Evolutionary conservation across 2,329 filamentous ascomycete genomes (phyloP), one percentile per base, ranked within the genome.

Genomic region (Colletotrichum tropicicola): DNA sequence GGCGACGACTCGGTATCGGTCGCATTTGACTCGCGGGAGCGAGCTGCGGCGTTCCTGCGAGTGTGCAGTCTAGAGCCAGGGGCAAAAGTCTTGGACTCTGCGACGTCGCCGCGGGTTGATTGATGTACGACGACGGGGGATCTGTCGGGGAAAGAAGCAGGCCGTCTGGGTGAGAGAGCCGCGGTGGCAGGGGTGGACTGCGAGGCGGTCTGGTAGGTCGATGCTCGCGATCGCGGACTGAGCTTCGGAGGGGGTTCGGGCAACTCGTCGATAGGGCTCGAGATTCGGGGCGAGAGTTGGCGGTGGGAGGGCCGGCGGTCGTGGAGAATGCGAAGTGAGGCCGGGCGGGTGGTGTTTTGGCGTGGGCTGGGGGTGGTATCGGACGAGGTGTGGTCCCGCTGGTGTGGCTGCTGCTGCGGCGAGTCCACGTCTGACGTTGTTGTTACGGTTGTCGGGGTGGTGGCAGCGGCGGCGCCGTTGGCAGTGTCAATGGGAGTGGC

Each of bases 41-140:
- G 75, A 39, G 77, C 78, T 52, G 77, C 73, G 57, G 78, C 76
- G 37, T 77, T 76, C 70, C 79, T 81, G 69, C 77, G 77, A 64
- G 74, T 73, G 35, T 71, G 73, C 58, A 77, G 71, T 54, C 72
- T 75, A 48, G 77, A 69, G 48, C 73, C 70, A 54, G 69, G 63
- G 37, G 73, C 63, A 19, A 68, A 71, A 73, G 58, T 66, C 72
- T 59, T 73, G 68, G 65, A 67, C 61, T 49, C 57, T 59, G 19
- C 48, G 69, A 37, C 47, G 60, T 68, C 54, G 68, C 65, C 21
- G 64, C 54, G 25, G 55, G 25, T 48, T 39, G 44, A 55, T 21
- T 47, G 32, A 39, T 59, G 59, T 13, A 59, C 32, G 58, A 68
- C 54, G 62, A 69, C 61, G 68, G 69, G 67, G 41, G 75, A 74